Percentiles rank a stretch among this genome's conserved stretches.
Evolutionary conservation across 1,284 basidiomycete species (phyloP).

Genomic region (Austroboletus niveus): DNA sequence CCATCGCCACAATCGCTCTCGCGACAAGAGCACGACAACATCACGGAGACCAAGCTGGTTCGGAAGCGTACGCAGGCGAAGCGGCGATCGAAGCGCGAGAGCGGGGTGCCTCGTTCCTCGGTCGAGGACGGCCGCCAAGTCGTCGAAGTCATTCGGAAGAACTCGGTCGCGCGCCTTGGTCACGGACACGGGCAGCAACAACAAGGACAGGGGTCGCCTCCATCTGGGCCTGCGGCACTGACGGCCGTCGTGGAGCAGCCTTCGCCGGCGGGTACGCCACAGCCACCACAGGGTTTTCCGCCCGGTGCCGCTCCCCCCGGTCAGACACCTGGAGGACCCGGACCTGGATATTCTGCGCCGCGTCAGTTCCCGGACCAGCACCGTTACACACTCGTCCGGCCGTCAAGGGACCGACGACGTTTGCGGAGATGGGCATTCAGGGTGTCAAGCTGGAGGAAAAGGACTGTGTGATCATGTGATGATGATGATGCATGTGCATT

Average conservation of each 20-base stretch:
- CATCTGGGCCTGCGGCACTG: background rate
- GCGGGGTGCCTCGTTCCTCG: slow-evolving; percentile 17
- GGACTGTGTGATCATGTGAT: slow-evolving; percentile 80
- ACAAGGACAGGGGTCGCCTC: no score
- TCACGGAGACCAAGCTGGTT: no score
- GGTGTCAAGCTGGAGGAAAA: slow-evolving; percentile 73
- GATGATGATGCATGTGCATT: background rate
- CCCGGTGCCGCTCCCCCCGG: no score
- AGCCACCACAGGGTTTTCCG: slow-evolving; percentile 1
- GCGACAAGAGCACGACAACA: no score
- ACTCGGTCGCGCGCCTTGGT: slow-evolving; percentile 29
- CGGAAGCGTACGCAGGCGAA: slow-evolving; percentile 75
- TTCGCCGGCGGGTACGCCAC: slow-evolving; percentile 6
- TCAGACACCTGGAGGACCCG: background rate
- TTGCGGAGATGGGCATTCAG: slow-evolving; percentile 90
- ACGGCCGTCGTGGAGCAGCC: slow-evolving; percentile 18
- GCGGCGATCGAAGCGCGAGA: slow-evolving; percentile 55
- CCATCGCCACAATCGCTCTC: no score
- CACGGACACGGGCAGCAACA: background rate
- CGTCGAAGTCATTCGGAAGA: slow-evolving; percentile 42
- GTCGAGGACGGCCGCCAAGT: slow-evolving; percentile 30
- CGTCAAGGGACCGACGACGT: slow-evolving; percentile 66
- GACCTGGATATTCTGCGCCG: slow-evolving; percentile 4
- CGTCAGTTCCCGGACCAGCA: slow-evolving; percentile 34
- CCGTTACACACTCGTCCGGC: slow-evolving; percentile 43